These are phyloP conservation scores for Lactarius deliciosus DNA, from an alignment of 768 basidiomycete species.

Conservation along the genomic window DNA sequence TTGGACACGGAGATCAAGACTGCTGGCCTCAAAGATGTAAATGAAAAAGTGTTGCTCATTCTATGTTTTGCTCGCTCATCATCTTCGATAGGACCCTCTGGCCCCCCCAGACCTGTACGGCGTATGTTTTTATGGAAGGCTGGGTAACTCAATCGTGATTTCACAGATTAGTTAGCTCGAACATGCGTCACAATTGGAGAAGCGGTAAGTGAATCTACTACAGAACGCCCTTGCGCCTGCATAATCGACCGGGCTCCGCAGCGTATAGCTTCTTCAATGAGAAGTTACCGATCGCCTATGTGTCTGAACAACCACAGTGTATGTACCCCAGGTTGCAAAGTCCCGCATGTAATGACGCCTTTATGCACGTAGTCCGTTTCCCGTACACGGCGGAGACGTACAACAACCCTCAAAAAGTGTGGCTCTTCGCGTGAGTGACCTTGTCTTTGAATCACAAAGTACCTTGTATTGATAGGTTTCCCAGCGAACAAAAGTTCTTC, in stretches of 20 bases:
- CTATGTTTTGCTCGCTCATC: not conserved
- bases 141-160: not conserved
- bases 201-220: not conserved
- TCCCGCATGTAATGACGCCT: not conserved
- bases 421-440: conserved; percentile 22
- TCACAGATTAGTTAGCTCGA: not conserved
- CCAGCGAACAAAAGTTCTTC: not conserved
- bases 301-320: conserved; percentile 37
- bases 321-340: not conserved
- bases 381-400: conserved; percentile 26
- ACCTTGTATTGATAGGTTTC: not conserved
- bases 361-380: conserved; percentile 15
- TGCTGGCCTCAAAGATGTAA: conserved; percentile 35
- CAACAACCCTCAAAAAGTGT: conserved; percentile 26
- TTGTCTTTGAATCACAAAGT: not conserved
- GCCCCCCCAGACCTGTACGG: conserved; percentile 40
- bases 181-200: conserved; percentile 14
- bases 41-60: not conserved
- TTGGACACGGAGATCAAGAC: conserved; percentile 21
- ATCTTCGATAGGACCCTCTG: conserved; percentile 34
- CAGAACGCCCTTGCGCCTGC: not conserved
- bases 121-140: not conserved
- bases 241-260: not conserved
- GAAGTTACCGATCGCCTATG: conserved; percentile 36
- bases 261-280: conserved; percentile 34